Percentiles rank a stretch among this genome's conserved stretches.
These are phyloP conservation scores for Phytopythium mirpurense DNA, from an alignment of 352 stramenopile species.

Conservation along the genomic window DNA sequence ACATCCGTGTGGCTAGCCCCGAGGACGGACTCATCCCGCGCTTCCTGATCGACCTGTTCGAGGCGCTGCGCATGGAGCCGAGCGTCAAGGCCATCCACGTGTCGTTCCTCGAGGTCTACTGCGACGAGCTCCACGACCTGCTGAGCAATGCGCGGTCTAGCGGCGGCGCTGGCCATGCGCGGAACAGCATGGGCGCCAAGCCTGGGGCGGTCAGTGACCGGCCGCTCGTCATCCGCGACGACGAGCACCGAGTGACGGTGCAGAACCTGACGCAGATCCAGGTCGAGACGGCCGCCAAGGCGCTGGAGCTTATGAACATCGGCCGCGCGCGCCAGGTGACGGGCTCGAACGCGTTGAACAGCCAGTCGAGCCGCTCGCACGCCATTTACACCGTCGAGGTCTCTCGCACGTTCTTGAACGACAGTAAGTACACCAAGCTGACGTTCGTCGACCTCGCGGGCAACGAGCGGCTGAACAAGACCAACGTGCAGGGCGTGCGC, in stretches of 20 bases:
- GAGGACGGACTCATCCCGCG: slow-evolving; percentile 77
- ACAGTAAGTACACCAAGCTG: slow-evolving; percentile 46
- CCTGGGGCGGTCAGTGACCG: slow-evolving; percentile 14
- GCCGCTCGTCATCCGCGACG: slow-evolving; percentile 55
- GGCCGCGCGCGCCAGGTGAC: slow-evolving; percentile 54
- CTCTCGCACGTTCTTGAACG: slow-evolving; percentile 35
- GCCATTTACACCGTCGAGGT: slow-evolving; percentile 84
- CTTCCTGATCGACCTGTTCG: slow-evolving; percentile 78
- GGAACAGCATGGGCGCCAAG: not conserved
- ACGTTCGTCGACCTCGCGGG: slow-evolving; percentile 87
- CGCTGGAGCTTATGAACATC: slow-evolving; percentile 67
- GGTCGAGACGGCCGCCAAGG: slow-evolving; percentile 46
- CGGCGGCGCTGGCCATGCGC: not conserved
- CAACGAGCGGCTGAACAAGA: slow-evolving; percentile 82
- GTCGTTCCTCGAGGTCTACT: slow-evolving; percentile 96
- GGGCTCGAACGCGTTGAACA: slow-evolving; percentile 46
- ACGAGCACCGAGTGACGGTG: slow-evolving; percentile 1
- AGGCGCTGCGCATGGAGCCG: slow-evolving; percentile 19
- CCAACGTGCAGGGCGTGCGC: slow-evolving; percentile 68
- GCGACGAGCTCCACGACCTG: slow-evolving; percentile 96
- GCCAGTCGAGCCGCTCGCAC: slow-evolving; percentile 56
- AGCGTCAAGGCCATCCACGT: slow-evolving; percentile 55
- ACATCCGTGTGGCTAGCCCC: slow-evolving; percentile 3
- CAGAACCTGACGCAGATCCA: slow-evolving; percentile 30
- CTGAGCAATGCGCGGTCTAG: slow-evolving; percentile 43